Evolutionary conservation across 2,329 filamentous ascomycete genomes (phyloP).

Genomic region (Zasmidium cellare): DNA sequence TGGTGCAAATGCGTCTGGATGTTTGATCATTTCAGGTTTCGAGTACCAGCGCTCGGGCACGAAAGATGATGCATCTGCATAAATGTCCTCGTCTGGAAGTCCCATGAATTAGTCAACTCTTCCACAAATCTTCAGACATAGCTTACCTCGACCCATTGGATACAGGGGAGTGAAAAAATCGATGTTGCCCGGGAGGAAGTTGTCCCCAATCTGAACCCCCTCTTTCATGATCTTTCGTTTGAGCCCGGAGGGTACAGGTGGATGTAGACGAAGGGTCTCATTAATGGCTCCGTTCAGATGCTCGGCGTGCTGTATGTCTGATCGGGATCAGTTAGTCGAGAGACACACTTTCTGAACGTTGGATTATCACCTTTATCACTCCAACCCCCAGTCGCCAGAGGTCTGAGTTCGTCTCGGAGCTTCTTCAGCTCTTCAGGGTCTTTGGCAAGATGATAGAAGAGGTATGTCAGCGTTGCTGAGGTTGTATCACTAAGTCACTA

Average conservation of each 20-base stretch:
- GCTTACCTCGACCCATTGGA: conserved; percentile 25
- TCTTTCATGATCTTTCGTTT: conserved; percentile 38
- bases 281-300: conserved; percentile 44
- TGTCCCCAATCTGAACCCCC: conserved; percentile 38
- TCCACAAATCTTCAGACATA: not conserved
- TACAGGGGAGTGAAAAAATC: conserved; percentile 22
- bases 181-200: conserved; percentile 34
- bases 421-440: conserved; percentile 31
- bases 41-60: conserved; percentile 40
- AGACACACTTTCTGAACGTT: not conserved
- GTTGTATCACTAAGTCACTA: conserved; percentile 39
- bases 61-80: conserved; percentile 31
- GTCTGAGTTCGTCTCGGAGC: conserved; percentile 37
- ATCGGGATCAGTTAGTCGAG: not conserved
- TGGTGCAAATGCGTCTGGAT: conserved; percentile 39
- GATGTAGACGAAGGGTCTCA: conserved; percentile 43
- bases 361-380: conserved; percentile 20
- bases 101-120: no score
- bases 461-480: conserved; percentile 39
- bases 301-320: conserved; percentile 23
- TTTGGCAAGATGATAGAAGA: conserved; percentile 43
- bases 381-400: conserved; percentile 19
- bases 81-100: conserved; percentile 31
- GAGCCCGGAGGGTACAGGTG: conserved; percentile 39
- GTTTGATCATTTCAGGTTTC: conserved; percentile 36